Evolutionary conservation across 768 basidiomycete genomes (phyloP), one percentile per base, ranked within the genome.

Genomic region (Boletus edulis): DNA sequence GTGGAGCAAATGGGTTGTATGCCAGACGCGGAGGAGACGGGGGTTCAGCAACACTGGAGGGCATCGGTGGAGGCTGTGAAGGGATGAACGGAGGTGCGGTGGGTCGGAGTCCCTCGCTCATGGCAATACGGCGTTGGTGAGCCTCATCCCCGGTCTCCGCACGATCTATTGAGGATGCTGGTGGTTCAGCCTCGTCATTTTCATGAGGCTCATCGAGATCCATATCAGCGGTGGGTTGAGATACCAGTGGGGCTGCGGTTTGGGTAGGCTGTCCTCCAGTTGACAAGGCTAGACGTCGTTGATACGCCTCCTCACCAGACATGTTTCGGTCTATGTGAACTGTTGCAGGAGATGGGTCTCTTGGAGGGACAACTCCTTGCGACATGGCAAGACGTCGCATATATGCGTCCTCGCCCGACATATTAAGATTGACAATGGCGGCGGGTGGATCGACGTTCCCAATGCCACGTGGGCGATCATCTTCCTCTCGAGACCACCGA

Each of bases 331-430:
- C 78, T 0, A 80, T 69, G 2, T 71, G 65, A 5, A 72, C 71
- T 18, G 78, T 72, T 17, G 78, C 35, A 3, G 70, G 55, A 44
- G 66, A 69, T 31, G 59, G 60, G 1, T 49, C 61, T 22, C 58
- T 61, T n/a, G 68, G 55, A 13, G 45, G 56, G 10, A 55, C 54
- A 22, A 56, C 31, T 13, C 70, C 72, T 18, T 69, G 67, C 5
- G 89, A 89, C 79, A 92, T 76, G 9, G 89, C 87, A 17, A 91
- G 76, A 22, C 91, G 84, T 31, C 88, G 85, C 63, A 85, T 83
- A 66, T 86, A 93, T 5, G 88, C 90, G 62, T 91, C 91, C 49
- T 92, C 90, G 10, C 90, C 91, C 2, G 86, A 84, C 58, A 89
- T 70, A 35, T 70, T 73, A 27, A 73, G 72, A 41, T 81, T 77